These are phyloP conservation scores for Alternaria sp. DNA, from an alignment of 2,329 filamentous ascomycete genomes.

Conservation along the genomic window DNA sequence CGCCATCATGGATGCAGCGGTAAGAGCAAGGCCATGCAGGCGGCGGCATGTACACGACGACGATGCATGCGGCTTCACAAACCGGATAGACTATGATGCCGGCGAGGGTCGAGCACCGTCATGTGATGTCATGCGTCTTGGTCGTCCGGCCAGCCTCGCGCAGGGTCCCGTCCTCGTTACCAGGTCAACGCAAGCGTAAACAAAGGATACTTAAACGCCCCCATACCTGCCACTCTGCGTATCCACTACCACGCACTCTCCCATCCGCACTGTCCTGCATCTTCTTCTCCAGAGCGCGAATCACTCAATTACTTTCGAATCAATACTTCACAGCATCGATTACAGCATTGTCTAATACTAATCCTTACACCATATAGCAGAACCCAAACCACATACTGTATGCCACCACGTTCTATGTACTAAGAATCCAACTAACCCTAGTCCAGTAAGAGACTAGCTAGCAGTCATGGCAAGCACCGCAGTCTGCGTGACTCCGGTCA, in stretches of 20 bases:
- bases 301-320: slow-evolving; percentile 40
- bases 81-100: slow-evolving; percentile 6
- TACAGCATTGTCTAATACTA: slow-evolving; percentile 49
- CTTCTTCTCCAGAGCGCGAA: slow-evolving; percentile 21
- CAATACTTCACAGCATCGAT: slow-evolving; percentile 50
- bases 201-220: slow-evolving; percentile 44
- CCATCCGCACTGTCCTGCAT: slow-evolving; percentile 21
- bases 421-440: slow-evolving; percentile 25
- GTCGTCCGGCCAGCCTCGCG: slow-evolving; percentile 15
- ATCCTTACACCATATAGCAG: slow-evolving; percentile 43
- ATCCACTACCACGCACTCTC: slow-evolving; percentile 26
- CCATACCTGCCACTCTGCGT: slow-evolving; percentile 26
- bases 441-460: slow-evolving; percentile 29
- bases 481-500: slow-evolving; percentile 83
- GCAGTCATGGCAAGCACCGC: slow-evolving; percentile 78
- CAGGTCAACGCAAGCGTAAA: slow-evolving; percentile 43
- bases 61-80: not conserved
- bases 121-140: slow-evolving; percentile 39
- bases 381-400: slow-evolving; percentile 39
- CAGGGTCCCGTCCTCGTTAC: slow-evolving; percentile 31
- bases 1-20: not conserved
- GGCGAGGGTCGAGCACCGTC: slow-evolving; percentile 14
- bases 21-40: slow-evolving; percentile 5
- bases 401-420: slow-evolving; percentile 9
- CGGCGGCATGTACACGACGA: slow-evolving; percentile 1